phyloP scores from a whole-genome alignment of 2,329 filamentous ascomycete genomes.

The Xylariaceae sp. region DNA sequence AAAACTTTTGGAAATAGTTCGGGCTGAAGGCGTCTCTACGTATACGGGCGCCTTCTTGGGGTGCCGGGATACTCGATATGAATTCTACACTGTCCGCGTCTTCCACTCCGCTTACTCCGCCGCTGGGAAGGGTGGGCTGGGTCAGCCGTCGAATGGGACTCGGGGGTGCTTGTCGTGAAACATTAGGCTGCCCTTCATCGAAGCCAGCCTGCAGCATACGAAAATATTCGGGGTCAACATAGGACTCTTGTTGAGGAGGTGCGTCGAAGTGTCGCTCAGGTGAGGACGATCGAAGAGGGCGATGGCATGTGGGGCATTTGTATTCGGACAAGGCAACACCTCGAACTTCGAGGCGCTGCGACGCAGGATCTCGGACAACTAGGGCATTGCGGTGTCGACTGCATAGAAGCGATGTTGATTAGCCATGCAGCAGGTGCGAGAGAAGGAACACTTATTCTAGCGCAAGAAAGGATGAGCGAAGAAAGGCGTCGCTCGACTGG shows the following conservation, averaged over 20 bases:
- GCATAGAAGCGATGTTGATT: conserved; percentile 2
- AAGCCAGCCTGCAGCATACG: conserved; percentile 71
- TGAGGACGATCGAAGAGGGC: conserved; percentile 54
- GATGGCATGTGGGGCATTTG: conserved; percentile 89
- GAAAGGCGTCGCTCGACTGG: not conserved
- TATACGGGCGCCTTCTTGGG: conserved; percentile 63
- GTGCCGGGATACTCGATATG: conserved; percentile 48
- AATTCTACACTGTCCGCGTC: conserved; percentile 39
- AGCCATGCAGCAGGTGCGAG: conserved; percentile 2
- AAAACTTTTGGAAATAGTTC: conserved; percentile 90
- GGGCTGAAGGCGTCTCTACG: conserved; percentile 83
- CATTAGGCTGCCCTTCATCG: conserved; percentile 30
- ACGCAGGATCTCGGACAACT: conserved; percentile 83
- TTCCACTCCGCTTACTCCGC: conserved; percentile 16
- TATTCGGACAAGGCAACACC: conserved; percentile 64
- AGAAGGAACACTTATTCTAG: too few species aligned
- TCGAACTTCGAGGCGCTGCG: conserved; percentile 79
- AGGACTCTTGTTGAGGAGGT: conserved; percentile 52
- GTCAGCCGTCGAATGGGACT: conserved; percentile 53
- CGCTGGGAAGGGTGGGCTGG: conserved; percentile 36
- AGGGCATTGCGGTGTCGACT: conserved; percentile 92
- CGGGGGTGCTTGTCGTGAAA: conserved; percentile 38
- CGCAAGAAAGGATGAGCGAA: not conserved
- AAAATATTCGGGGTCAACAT: conserved; percentile 91
- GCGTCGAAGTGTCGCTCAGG: conserved; percentile 48